These are phyloP conservation scores for Exophiala sideris DNA, from an alignment of 2,329 filamentous ascomycete genomes.

Conservation along the genomic window DNA sequence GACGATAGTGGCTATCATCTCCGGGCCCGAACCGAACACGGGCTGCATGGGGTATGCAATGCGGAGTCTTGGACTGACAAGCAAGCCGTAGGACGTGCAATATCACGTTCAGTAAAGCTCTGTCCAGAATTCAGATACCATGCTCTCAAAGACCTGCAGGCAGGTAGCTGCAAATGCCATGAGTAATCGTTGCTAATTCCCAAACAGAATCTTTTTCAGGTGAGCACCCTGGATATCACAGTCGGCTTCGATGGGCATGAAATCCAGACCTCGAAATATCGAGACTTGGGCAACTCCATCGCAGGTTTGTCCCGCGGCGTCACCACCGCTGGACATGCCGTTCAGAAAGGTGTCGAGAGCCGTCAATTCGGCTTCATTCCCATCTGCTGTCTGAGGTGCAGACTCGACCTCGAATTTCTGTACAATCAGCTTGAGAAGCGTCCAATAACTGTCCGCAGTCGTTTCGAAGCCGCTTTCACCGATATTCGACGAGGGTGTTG, in stretches of 20 bases:
- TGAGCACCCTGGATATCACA: conserved; percentile 24
- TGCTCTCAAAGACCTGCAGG: no score
- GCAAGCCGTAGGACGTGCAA: no score
- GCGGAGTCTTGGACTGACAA: no score
- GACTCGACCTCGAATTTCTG: conserved; percentile 17
- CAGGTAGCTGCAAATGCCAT: neutral
- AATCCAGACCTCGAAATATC: conserved; percentile 9
- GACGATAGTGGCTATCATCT: no score
- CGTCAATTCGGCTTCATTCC: neutral
- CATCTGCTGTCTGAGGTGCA: neutral
- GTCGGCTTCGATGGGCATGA: conserved; percentile 24
- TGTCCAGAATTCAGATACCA: no score
- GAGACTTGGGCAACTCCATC: neutral
- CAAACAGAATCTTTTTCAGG: conserved; percentile 19
- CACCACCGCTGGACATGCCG: conserved; percentile 1
- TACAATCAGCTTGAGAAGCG: conserved; percentile 20
- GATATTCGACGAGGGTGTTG: conserved; percentile 34
- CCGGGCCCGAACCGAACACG: no score
- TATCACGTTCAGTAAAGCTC: no score
- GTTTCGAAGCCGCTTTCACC: conserved; percentile 39
- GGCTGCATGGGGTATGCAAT: no score
- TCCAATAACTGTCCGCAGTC: conserved; percentile 25
- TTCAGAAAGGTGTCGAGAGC: neutral
- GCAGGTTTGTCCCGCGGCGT: neutral
- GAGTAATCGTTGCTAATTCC: neutral